These are phyloP conservation scores for Paramyrothecium roridum DNA, from an alignment of 2,329 filamentous ascomycete species.

Conservation along the genomic window DNA sequence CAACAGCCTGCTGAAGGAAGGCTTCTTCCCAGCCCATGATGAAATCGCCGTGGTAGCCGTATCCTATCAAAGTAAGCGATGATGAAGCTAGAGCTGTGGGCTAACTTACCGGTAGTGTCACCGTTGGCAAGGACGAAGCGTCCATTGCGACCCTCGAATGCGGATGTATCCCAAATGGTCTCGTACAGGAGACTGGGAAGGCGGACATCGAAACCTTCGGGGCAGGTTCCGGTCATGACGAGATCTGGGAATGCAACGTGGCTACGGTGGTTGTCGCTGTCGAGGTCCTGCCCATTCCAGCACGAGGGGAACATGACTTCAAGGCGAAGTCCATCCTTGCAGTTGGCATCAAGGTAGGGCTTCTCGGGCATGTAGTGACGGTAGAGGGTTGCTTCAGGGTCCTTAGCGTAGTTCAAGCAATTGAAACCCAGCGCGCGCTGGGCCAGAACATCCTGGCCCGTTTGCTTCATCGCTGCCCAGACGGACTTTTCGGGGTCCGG, in stretches of 20 bases:
- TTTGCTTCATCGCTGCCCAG: constrained; percentile 64
- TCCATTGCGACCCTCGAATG: constrained; percentile 60
- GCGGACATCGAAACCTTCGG: constrained; percentile 62
- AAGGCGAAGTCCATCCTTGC: constrained; percentile 74
- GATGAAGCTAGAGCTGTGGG: neutral
- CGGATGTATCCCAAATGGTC: constrained; percentile 75
- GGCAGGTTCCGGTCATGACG: constrained; percentile 75
- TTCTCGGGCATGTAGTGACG: constrained; percentile 83
- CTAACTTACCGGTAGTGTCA: constrained; percentile 63
- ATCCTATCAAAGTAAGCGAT: constrained; percentile 43
- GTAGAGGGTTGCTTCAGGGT: constrained; percentile 70
- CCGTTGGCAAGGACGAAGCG: constrained; percentile 76
- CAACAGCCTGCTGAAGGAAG: constrained; percentile 69
- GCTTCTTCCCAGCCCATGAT: constrained; percentile 71
- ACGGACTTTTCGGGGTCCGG: constrained; percentile 63
- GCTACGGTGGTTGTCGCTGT: constrained; percentile 52
- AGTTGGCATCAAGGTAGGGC: constrained; percentile 74
- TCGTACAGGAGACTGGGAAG: constrained; percentile 79
- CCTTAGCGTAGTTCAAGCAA: constrained; percentile 75
- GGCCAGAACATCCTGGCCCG: constrained; percentile 62
- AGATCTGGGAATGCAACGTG: constrained; percentile 77
- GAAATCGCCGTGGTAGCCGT: constrained; percentile 77
- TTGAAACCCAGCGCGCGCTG: constrained; percentile 93
- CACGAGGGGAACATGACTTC: constrained; percentile 89
- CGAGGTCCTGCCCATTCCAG: constrained; percentile 71